A percentile compares a stretch with the other conserved stretches of the same genome.
Conservation (phyloP, 2,329 filamentous ascomycete genomes). For the Scleromitrula shiraiana region DNA sequence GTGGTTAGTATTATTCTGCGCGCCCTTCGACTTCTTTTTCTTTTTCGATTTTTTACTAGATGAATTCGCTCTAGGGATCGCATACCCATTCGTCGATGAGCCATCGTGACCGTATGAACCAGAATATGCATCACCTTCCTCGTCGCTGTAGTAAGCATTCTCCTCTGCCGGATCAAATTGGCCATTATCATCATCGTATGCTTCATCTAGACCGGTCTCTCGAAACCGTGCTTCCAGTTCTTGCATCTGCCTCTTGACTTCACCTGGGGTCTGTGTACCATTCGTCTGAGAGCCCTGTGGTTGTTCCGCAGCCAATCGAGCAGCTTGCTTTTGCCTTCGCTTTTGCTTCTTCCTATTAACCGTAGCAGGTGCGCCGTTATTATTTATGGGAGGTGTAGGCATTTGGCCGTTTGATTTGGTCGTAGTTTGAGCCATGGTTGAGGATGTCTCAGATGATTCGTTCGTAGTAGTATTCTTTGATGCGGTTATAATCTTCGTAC, state of each 20-base stretch:
- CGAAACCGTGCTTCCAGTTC: constrained; percentile 25
- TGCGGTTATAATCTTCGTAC: constrained; percentile 60
- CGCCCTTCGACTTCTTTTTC: constrained; percentile 32
- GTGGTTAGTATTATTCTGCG: constrained; percentile 20
- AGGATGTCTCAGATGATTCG: constrained; percentile 47
- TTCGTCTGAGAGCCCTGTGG: constrained; percentile 16
- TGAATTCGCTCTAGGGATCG: constrained; percentile 18
- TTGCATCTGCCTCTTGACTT: constrained; percentile 21
- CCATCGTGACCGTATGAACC: constrained; percentile 28
- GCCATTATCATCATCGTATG: constrained; percentile 24
- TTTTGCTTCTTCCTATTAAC: constrained; percentile 96
- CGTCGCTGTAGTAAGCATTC: constrained; percentile 49
- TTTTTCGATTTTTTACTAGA: constrained; percentile 32
- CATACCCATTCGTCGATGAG: constrained; percentile 28
- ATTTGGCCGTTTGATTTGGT: constrained; percentile 27
- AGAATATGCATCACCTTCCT: constrained; percentile 34
- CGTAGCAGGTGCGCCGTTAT: constrained; percentile 34
- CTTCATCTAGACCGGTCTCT: constrained; percentile 23
- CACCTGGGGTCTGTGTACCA: constrained; percentile 15
- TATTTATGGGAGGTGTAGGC: constrained; percentile 21
- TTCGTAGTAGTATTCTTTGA: constrained; percentile 43
- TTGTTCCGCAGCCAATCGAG: constrained; percentile 28
- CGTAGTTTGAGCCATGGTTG: constrained; percentile 31
- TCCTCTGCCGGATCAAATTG: constrained; percentile 40
- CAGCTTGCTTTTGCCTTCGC: constrained; percentile 65